phyloP scores from a whole-genome alignment of 345 rosid species.

The Rhodomyrtus tomentosa region DNA sequence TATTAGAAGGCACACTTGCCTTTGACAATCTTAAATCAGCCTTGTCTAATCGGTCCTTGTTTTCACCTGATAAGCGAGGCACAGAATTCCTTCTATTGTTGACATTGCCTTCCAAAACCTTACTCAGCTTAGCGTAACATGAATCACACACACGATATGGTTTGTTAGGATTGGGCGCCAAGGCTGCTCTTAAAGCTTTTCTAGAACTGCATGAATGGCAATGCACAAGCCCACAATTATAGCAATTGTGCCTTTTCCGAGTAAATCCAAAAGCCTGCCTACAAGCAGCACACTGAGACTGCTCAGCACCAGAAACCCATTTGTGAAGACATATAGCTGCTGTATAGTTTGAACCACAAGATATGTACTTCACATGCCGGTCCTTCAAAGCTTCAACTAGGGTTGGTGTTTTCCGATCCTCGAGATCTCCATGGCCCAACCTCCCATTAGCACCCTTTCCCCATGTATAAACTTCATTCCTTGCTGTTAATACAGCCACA shows the following conservation, averaged over 20 bases:
- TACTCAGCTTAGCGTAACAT: slow-evolving; percentile 65
- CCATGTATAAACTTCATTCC: slow-evolving; percentile 87
- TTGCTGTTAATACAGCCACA: slow-evolving; percentile 66
- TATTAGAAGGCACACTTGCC: slow-evolving; percentile 54
- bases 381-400: slow-evolving; percentile 79
- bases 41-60: slow-evolving; percentile 82
- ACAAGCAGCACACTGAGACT: slow-evolving; percentile 89
- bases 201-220: slow-evolving; percentile 95
- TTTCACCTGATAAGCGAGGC: slow-evolving; percentile 92
- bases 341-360: slow-evolving; percentile 84
- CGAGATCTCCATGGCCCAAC: slow-evolving; percentile 86
- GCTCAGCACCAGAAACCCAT: slow-evolving; percentile 90
- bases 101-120: slow-evolving; percentile 46
- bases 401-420: slow-evolving; percentile 75
- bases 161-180: slow-evolving; percentile 81
- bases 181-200: slow-evolving; percentile 68
- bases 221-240: slow-evolving; percentile 93
- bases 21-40: slow-evolving; percentile 69
- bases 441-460: slow-evolving; percentile 98
- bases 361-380: slow-evolving; percentile 67
- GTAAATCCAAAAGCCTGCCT: slow-evolving; percentile 92
- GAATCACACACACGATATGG: slow-evolving; percentile 92
- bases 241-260: slow-evolving; percentile 88
- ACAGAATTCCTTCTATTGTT: slow-evolving; percentile 44
- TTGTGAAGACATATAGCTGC: slow-evolving; percentile 89